Percentiles rank a stretch among this genome's conserved stretches.
These are phyloP conservation scores for Colletotrichum lini DNA, from an alignment of 2,329 filamentous ascomycete species.

Conservation along the genomic window DNA sequence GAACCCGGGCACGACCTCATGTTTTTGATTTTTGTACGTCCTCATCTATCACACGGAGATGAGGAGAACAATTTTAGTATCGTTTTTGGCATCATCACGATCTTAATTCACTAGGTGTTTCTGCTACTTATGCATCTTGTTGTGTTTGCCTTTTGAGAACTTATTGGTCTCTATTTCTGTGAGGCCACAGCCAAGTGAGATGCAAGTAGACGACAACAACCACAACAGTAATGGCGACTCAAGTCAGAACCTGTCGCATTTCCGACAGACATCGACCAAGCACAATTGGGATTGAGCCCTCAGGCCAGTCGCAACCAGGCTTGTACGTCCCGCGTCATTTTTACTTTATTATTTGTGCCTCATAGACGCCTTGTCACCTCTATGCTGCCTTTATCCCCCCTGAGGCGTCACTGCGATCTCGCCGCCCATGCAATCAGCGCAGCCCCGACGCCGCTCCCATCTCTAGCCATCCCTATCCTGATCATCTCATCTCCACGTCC, in stretches of 20 bases:
- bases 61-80: too few species aligned
- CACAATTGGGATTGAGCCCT: neutral
- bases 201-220: neutral
- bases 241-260: neutral
- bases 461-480: constrained; percentile 79
- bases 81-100: too few species aligned
- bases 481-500: constrained; percentile 73
- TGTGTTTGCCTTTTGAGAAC: neutral
- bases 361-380: too few species aligned
- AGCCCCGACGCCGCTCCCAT: constrained; percentile 80
- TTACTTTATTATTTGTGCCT: too few species aligned
- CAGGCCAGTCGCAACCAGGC: constrained; percentile 17
- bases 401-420: neutral
- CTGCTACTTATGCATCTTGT: too few species aligned
- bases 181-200: too few species aligned
- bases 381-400: too few species aligned
- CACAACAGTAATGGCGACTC: neutral
- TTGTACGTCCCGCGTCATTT: neutral
- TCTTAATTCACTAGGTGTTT: fast-evolving
- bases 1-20: constrained; percentile 41
- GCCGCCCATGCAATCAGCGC: constrained; percentile 72
- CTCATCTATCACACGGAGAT: too few species aligned
- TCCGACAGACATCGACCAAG: too few species aligned
- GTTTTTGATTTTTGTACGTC: neutral
- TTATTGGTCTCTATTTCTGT: too few species aligned